Evolutionary conservation across 108 stramenopile genomes (phyloP).

Genomic region (Cylindrotheca closterium): DNA sequence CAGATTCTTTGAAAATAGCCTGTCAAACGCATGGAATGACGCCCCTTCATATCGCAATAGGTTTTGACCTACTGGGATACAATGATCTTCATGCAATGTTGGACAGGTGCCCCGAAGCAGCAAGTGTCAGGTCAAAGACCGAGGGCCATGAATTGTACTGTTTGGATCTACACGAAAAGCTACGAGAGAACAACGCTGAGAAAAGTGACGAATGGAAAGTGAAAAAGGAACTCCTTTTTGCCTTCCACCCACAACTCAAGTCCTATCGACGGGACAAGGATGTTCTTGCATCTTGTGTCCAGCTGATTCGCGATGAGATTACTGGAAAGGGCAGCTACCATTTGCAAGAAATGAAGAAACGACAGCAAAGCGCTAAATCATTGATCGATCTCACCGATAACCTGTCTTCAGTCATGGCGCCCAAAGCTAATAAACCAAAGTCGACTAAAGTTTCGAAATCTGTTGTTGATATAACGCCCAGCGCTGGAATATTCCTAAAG

Average conservation of each 20-base stretch:
- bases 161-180: conserved; percentile 46
- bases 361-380: neutral
- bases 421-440: conserved; percentile 20
- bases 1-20: conserved; percentile 30
- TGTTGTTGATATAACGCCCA: neutral
- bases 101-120: conserved; percentile 40
- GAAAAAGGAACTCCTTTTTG: conserved; percentile 42
- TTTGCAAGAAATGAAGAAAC: conserved; percentile 12
- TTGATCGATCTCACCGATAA: conserved; percentile 30
- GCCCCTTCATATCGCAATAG: conserved; percentile 46
- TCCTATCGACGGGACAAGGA: conserved; percentile 35
- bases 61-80: conserved; percentile 38
- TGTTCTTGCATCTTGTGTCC: conserved; percentile 38
- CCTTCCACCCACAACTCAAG: conserved; percentile 33
- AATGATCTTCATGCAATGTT: conserved; percentile 32
- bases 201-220: conserved; percentile 36
- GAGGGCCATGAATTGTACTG: conserved; percentile 28
- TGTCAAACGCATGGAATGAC: conserved; percentile 47
- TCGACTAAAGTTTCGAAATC: neutral
- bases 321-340: conserved; percentile 32
- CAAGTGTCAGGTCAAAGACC: conserved; percentile 19
- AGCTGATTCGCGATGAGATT: conserved; percentile 39
- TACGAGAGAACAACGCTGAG: conserved; percentile 24
- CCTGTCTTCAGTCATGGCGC: conserved; percentile 24
- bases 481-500: neutral